Conservation (phyloP, 495 filamentous ascomycete species). For the Achaetomiella virescens region DNA sequence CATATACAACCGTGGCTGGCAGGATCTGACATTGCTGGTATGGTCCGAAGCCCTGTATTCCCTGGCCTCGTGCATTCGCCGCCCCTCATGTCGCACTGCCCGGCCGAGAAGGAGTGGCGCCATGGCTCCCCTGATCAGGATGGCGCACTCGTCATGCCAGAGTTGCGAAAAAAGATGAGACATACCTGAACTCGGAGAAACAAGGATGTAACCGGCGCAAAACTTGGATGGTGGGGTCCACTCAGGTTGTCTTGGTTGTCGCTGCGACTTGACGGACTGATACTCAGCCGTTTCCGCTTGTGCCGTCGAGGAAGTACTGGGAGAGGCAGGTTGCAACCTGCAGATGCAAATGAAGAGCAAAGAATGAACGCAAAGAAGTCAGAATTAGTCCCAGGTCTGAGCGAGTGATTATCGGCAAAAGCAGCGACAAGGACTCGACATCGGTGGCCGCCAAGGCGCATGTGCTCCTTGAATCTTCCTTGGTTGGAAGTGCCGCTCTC, state of each 20-base stretch:
- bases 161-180: slow-evolving; percentile 1
- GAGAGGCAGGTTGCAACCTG: neutral
- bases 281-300: neutral
- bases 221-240: neutral
- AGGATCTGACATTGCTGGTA: neutral
- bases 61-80: neutral
- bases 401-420: neutral
- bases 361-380: neutral
- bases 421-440: neutral
- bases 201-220: neutral
- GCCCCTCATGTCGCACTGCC: slow-evolving; percentile 3
- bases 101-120: slow-evolving; percentile 2
- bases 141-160: slow-evolving; percentile 3
- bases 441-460: too few species aligned
- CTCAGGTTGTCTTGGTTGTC: neutral
- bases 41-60: neutral
- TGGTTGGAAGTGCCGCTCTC: neutral
- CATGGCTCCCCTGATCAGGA: neutral
- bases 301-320: neutral
- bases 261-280: neutral
- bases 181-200: slow-evolving; percentile 7
- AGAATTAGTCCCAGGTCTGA: neutral
- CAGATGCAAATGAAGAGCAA: neutral
- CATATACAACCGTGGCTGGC: slow-evolving; percentile 6
- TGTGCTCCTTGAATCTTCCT: neutral